Evolutionary conservation across 78 protist species (phyloP), one percentile per base, ranked within the genome.

Genomic region (Dictyostelium brefeldianum): DNA sequence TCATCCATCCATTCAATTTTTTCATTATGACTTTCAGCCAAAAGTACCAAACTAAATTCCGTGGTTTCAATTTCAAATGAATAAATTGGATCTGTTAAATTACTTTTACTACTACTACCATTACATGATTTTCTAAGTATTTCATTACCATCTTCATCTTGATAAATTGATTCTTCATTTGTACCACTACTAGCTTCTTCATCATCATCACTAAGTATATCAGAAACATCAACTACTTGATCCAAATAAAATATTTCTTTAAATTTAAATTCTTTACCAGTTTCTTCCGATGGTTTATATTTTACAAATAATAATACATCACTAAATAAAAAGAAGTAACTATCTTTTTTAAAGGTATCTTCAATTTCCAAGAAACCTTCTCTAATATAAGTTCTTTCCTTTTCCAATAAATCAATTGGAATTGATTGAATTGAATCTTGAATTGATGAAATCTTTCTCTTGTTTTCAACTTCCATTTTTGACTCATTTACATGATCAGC

Each of bases 201-300:
- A 65, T 87, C 93, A 77, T 87, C 93, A 65, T 87, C 93, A n/a
- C 83, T 75, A 9, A 87, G 51, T 5, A 87, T 87, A 87, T 87
- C 93, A 9, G 36, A 27, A 20, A 87, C 70, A 87, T 87, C 93
- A 22, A 77, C 56, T 1, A 87, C 65, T 41, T 87, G 83, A 22
- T 80, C 54, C 48, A 87, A 36, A 56, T 43, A 56, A 27, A 87
- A 87, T 17, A 27, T 27, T 64, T 87, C 93, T 64, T 87, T 87
- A 51, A 57, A 87, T 80, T 87, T 87, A 51, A 87, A 87, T 65
- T 87, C 93, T 51, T 87, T 87, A n/a, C 93, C 93, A 78, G 93
- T 87, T 20, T 87, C 93, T 77, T 87, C 93, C 6, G 53, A 65
- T 46, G 93, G 93, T 51, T 87, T 87, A 64, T 87, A 87, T 77